A percentile compares a stretch with the other conserved stretches of the same genome.
phyloP scores from a whole-genome alignment of 2,329 filamentous ascomycete genomes.

The Orbilia brochopaga region DNA sequence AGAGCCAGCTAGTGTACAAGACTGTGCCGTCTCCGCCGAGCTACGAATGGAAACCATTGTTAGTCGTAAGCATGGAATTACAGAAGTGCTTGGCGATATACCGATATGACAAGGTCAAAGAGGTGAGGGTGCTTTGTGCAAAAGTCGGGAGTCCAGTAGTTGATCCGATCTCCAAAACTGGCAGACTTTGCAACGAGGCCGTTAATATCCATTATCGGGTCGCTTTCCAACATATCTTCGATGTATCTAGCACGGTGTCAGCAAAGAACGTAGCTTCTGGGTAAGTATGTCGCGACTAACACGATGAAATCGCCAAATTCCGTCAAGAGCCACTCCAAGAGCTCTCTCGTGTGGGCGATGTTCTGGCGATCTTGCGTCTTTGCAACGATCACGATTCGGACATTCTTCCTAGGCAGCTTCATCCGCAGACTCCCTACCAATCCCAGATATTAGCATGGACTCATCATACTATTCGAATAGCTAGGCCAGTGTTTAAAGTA shows the following conservation, averaged over 20 bases:
- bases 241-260: constrained; percentile 63
- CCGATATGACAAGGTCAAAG: constrained; percentile 90
- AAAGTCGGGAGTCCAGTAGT: constrained; percentile 82
- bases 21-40: constrained; percentile 96
- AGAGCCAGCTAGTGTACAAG: constrained; percentile 93
- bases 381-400: constrained; percentile 83
- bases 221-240: constrained; percentile 74
- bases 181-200: constrained; percentile 70
- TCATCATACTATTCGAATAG: neutral
- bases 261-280: neutral
- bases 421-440: constrained; percentile 61
- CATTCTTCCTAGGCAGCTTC: constrained; percentile 78
- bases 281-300: constrained; percentile 59
- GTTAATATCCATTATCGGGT: constrained; percentile 74
- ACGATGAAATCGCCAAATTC: constrained; percentile 77
- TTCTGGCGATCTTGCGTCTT: constrained; percentile 88
- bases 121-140: constrained; percentile 78
- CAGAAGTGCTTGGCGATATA: constrained; percentile 55
- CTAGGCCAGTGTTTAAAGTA: neutral
- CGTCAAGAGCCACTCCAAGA: constrained; percentile 80
- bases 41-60: constrained; percentile 53
- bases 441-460: neutral
- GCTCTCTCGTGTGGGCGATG: constrained; percentile 75
- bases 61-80: constrained; percentile 5
- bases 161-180: constrained; percentile 66